These are phyloP conservation scores for Corynascus novoguineensis DNA, from an alignment of 495 filamentous ascomycete genomes.

Conservation along the genomic window DNA sequence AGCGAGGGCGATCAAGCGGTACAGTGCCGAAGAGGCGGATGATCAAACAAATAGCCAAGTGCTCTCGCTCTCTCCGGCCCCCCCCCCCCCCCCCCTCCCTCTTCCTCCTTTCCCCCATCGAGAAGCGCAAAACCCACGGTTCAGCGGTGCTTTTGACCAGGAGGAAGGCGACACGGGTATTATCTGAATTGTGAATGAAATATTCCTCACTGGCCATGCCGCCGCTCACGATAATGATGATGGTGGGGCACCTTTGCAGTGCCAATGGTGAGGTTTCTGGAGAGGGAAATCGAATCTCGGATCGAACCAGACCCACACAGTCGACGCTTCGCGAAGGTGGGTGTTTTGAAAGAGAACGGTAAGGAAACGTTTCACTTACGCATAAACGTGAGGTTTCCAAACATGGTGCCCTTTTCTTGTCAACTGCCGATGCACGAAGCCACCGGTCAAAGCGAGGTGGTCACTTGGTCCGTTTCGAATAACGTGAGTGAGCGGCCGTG, in stretches of 20 bases:
- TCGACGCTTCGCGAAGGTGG: background rate
- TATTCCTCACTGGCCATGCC: too few relatives aligned
- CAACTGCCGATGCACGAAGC: background rate
- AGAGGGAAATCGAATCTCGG: background rate
- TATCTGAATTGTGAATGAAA: too few relatives aligned
- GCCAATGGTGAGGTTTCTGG: too few relatives aligned
- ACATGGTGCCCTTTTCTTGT: conserved; percentile 23
- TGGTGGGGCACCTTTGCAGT: background rate
- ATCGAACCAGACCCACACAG: background rate
- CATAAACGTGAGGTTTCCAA: conserved; percentile 31
- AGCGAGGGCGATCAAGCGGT: conserved; percentile 23
- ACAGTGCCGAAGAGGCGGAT: conserved; percentile 1
- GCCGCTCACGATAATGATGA: too few relatives aligned
- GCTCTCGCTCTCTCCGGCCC: too few relatives aligned
- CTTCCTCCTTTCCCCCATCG: too few relatives aligned
- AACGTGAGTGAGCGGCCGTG: background rate
- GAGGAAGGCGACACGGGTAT: too few relatives aligned
- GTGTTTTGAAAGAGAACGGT: background rate
- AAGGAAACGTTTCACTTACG: conserved; percentile 27
- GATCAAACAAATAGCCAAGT: conserved; percentile 2
- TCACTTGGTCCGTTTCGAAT: background rate
- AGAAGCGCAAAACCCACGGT: too few relatives aligned
- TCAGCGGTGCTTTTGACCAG: background rate
- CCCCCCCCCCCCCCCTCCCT: too few relatives aligned
- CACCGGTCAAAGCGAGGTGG: background rate